Evolutionary conservation across 371 early-diverging fungal species (phyloP), one percentile per base, ranked within the genome.

Genomic region (Circinella minor): DNA sequence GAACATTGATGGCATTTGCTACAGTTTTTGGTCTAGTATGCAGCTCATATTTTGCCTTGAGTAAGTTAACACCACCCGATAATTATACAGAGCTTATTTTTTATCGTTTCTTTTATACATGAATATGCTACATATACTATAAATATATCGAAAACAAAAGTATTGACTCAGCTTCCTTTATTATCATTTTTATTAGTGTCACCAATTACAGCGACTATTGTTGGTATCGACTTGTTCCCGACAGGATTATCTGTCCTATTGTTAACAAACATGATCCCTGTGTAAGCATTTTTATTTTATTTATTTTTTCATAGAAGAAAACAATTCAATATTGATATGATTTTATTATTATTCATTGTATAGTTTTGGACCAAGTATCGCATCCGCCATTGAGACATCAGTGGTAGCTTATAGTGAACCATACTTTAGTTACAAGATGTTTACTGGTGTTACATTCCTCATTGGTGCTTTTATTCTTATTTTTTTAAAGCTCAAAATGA

Each of bases 1-100:
- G 76, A 8, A 64, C 62, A 3, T 55, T 85, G 18, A 74, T 77
- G 70, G 78, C 74, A 0, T 85, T 81, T 49, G 46, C 76, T 20
- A 64, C 68, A 11, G 51, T 81, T 15, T 83, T 75, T 71, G 83
- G 83, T 48, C 55, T 81, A 6, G 76, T 77, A 4, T 76, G 80
- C 61, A 80, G 82, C 36, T 68, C 77, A 0, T 81, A 71, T 55
- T 81, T 81, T 66, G 75, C 82, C 11, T 46, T 75, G 18, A 47
- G 71, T 71, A 71, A 71, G 71, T 71, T 27, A 2, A 27, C 27
- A 27, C 27, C 27, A 27, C 27, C 27, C 2, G 27, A 27, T 27
- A 27, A 27, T 27, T 27, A 27, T 27, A 27, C 27, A 1, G 2
- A 27, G 2, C 27, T 2, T 27, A 27, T 27, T 27, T 27, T 27